Evolutionary conservation across 768 basidiomycete species (phyloP).

Genomic region (Auricularia auricula-judae): DNA sequence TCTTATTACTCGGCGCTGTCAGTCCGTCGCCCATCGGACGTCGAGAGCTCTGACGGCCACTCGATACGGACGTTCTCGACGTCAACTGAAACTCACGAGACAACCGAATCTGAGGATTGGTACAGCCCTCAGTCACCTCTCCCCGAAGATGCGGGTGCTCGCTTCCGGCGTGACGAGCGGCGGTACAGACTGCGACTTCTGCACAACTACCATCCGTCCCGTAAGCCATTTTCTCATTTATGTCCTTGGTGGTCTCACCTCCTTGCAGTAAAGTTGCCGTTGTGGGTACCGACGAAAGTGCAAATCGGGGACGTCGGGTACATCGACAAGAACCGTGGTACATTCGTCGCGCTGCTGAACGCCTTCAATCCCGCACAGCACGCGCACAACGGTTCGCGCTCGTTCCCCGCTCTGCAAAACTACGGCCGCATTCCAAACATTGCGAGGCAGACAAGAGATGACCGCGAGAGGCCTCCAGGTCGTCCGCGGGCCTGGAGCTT

Average conservation of each 20-base stretch:
- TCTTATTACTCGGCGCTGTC: neutral
- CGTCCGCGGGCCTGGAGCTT: neutral
- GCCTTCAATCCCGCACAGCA: slow-evolving; percentile 44
- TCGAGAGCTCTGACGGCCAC: neutral
- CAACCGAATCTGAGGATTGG: neutral
- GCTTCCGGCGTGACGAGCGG: slow-evolving; percentile 45
- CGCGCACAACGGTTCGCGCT: slow-evolving; percentile 28
- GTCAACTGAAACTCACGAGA: neutral
- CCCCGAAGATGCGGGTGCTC: slow-evolving; percentile 25
- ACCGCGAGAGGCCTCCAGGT: slow-evolving; percentile 8
- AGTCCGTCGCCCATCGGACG: neutral
- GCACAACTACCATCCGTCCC: slow-evolving; percentile 58
- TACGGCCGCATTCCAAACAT: slow-evolving; percentile 45
- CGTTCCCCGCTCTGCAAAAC: slow-evolving; percentile 48
- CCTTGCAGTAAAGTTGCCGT: slow-evolving; percentile 44
- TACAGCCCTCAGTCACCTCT: neutral
- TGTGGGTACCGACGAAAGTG: slow-evolving; percentile 60
- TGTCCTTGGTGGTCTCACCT: neutral
- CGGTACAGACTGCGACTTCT: slow-evolving; percentile 54
- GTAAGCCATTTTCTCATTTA: slow-evolving; percentile 27
- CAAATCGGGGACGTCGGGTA: slow-evolving; percentile 68
- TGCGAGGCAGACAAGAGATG: slow-evolving; percentile 42
- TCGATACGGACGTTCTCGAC: neutral
- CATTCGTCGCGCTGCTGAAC: slow-evolving; percentile 65
- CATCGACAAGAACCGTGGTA: slow-evolving; percentile 51